These are phyloP conservation scores for Dactylella cylindrospora DNA, from an alignment of 2,329 filamentous ascomycete species.

Conservation along the genomic window DNA sequence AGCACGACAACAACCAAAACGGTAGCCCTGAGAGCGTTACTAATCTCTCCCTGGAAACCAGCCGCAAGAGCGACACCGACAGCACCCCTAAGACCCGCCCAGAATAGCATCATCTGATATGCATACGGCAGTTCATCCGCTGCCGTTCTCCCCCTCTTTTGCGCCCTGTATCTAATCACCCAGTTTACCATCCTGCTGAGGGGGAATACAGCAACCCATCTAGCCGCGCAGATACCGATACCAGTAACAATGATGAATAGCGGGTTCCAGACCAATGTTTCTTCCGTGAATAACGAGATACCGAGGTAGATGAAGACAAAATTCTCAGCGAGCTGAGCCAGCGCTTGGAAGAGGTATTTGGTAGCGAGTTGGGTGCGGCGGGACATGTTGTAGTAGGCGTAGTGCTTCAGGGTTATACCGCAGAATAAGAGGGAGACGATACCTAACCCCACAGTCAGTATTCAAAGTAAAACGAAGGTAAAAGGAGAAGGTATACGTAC, in stretches of 20 bases:
- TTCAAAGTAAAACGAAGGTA: not conserved
- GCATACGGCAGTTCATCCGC: constrained; percentile 88
- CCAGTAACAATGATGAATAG: constrained; percentile 92
- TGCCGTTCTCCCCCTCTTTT: constrained; percentile 71
- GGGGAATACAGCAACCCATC: constrained; percentile 94
- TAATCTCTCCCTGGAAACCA: constrained; percentile 78
- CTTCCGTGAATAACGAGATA: constrained; percentile 89
- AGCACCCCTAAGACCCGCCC: constrained; percentile 91
- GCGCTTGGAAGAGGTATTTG: constrained; percentile 94
- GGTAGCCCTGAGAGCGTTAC: constrained; percentile 81
- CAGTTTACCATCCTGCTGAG: constrained; percentile 87
- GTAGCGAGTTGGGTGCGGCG: constrained; percentile 94
- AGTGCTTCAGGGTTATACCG: constrained; percentile 97
- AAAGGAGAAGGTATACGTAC: constrained; percentile 58
- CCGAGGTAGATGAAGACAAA: constrained; percentile 99
- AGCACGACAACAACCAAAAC: constrained; percentile 97
- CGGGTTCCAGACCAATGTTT: constrained; percentile 83
- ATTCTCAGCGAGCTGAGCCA: constrained; percentile 94
- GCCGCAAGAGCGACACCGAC: constrained; percentile 94
- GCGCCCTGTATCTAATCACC: constrained; percentile 83
- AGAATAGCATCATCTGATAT: constrained; percentile 99
- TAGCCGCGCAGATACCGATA: constrained; percentile 83
- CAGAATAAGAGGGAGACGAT: constrained; percentile 97
- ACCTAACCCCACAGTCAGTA: constrained; percentile 57
- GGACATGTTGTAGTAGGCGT: constrained; percentile 99